Base-by-base conservation (phyloP, 2,329 filamentous ascomycete genomes). In the Penicillium sp. region DNA sequence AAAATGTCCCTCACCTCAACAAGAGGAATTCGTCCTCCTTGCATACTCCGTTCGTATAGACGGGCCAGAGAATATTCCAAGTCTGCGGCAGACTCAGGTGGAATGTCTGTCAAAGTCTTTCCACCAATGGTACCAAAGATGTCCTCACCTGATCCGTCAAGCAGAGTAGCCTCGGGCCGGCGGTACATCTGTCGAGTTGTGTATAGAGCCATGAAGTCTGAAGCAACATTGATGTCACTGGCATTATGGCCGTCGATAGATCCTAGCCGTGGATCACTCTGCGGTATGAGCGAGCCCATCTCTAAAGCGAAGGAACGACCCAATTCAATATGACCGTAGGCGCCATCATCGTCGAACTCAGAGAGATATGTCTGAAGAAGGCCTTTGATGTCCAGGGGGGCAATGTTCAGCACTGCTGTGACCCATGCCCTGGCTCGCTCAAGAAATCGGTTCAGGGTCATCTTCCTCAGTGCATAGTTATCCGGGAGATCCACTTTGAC, bases 181-280 rank as follows among this genome's bases (percentile, higher is more conserved):
- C 92, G 86, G 71, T 99, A 99, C 67, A 96, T 92, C 69, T 99
- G 95, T 34, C 94, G 88, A 24, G 91, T 95, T 3, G 93, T 97
- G 70, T 99, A 99, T 67, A 99, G 93, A 1, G 94, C 91, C 67
- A 99, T 85, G 64, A 99, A 96, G 69, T 97, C 93, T 2, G 94
- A 97, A 0, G 90, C 91, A 10, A 92, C 91, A 69, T 97, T 96
- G 69, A 96, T 87, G 57, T 84, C 84, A 49, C 84, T 84, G 44
- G 87, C 84, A 16, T 87, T 85, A 57, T 89, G 82, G 33, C 81
- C 82, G 60, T 95, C 89, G 45, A 99, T 85, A 6, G 90, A 92
- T 15, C 73, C 74, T 73, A 99, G 80, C 57, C 90, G 85, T 66
- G 95, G 90, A 68, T 99, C 93, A 9, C 88, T 92, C 5, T 82